These are phyloP conservation scores for Ophiostoma sp. DNA, from an alignment of 2,329 filamentous ascomycete genomes.

Conservation along the genomic window DNA sequence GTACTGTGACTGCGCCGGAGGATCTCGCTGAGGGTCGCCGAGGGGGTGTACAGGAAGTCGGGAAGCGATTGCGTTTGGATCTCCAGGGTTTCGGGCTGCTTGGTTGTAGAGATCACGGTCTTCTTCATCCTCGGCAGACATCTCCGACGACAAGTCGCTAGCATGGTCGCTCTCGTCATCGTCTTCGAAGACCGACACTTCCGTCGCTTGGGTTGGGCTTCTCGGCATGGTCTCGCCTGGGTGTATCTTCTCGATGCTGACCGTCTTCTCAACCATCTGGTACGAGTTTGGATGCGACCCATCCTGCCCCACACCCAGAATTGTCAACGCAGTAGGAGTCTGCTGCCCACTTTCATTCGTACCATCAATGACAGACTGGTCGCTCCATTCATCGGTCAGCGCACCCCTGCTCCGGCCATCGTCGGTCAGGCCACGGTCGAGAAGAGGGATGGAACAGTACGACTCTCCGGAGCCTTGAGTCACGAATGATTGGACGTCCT, in stretches of 20 bases:
- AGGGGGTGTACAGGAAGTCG: neutral
- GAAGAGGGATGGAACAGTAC: constrained; percentile 69
- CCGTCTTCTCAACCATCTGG: neutral
- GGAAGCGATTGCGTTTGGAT: neutral
- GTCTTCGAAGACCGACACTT: constrained; percentile 44
- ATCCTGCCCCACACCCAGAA: neutral
- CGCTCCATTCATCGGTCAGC: constrained; percentile 46
- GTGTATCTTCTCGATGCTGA: constrained; percentile 30
- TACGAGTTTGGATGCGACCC: neutral
- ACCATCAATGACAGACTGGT: constrained; percentile 51
- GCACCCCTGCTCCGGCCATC: constrained; percentile 41
- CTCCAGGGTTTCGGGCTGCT: neutral
- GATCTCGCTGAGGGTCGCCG: neutral
- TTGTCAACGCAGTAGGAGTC: constrained; percentile 21
- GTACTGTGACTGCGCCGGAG: constrained; percentile 14
- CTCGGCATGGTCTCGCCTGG: constrained; percentile 34
- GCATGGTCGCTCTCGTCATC: constrained; percentile 45
- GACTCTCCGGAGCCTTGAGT: constrained; percentile 64
- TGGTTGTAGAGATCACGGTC: constrained; percentile 27
- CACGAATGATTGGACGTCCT: constrained; percentile 44
- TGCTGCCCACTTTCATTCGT: constrained; percentile 32
- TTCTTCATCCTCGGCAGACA: constrained; percentile 48
- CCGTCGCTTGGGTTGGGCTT: constrained; percentile 29
- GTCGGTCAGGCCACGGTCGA: constrained; percentile 60
- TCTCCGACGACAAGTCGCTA: constrained; percentile 58